Conservation (phyloP, 192 early-diverging fungal species). For the Coemansia sp. region DNA sequence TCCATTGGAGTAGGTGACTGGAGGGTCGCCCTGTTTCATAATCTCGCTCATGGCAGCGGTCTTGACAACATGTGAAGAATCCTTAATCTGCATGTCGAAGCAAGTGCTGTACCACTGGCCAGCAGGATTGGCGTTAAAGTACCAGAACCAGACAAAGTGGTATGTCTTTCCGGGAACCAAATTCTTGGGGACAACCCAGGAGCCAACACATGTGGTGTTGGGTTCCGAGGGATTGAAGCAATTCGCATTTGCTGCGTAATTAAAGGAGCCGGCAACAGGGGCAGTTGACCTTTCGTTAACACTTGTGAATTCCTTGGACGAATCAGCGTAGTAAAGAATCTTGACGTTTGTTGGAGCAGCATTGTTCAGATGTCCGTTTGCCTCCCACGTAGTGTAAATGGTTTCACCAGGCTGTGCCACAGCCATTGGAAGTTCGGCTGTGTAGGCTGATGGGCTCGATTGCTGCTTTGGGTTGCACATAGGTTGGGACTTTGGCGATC, state of each 20-base stretch:
- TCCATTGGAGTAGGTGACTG: too few relatives aligned
- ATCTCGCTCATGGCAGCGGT: conserved; percentile 8
- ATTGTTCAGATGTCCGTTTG: conserved; percentile 60
- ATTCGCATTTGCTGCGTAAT: conserved; percentile 53
- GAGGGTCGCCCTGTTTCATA: conserved; percentile 17
- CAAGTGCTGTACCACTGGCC: conserved; percentile 66
- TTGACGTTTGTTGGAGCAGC: conserved; percentile 40
- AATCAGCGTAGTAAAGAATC: conserved; percentile 39
- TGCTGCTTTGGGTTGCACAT: conserved; percentile 55
- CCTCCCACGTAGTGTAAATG: conserved; percentile 55
- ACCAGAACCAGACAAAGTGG: conserved; percentile 63
- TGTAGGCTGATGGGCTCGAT: conserved; percentile 19
- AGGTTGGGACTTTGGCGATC: conserved; percentile 27
- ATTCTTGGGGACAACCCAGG: conserved; percentile 53
- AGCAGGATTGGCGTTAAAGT: conserved; percentile 61
- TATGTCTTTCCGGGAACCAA: conserved; percentile 50
- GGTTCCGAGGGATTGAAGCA: conserved; percentile 45
- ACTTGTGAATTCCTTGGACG: conserved; percentile 23
- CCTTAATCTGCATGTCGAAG: conserved; percentile 54
- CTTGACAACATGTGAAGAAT: conserved; percentile 19
- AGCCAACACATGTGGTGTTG: conserved; percentile 55
- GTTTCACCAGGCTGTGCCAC: conserved; percentile 55
- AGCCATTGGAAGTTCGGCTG: conserved; percentile 48
- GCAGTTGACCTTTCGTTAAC: conserved; percentile 31
- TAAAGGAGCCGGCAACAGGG: conserved; percentile 35